Evolutionary conservation across 768 basidiomycete species (phyloP), one percentile per base, ranked within the genome.

Genomic region (Hygrophorus pudorinus): DNA sequence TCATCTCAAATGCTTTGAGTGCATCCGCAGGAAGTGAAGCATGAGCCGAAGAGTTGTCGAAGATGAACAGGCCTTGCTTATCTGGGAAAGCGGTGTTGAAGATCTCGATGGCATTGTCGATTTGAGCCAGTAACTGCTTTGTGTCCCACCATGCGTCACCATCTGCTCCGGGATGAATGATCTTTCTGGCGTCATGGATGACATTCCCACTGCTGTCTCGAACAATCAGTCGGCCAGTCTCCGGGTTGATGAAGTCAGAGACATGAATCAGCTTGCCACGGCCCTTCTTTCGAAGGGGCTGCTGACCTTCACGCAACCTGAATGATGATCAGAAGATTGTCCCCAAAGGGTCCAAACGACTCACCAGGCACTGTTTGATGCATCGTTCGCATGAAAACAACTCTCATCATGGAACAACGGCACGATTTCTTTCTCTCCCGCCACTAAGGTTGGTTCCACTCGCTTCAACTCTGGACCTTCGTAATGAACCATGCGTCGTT

Each of bases 1-100:
- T 71, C 66, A 70, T 69, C 32, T 67, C 56, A 27, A 61, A 66
- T 1, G 65, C 67, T 44, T 61, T 61, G n/a, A 70, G 59, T 4
- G 66, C 61, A 54, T 70, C 60, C 5, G 59, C 55, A 13, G 62
- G 51, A 12, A 68, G 54, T 3, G 61, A 59, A 0, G 53, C 63
- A 52, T 59, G 58, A 44, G 55, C 52, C 12, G 58, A 54, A 6
- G 59, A 54, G n/a, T 59, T 45, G 43, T 61, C 58, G 44, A 55
- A 61, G 20, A 61, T 45, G 31, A 59, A 56, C 4, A 59, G 29
- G 9, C 51, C 54, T 2, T 48, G 40, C 9, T 44, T 44, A 9
- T 45, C 46, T 1, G 58, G 56, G 43, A 53, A 49, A 1, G 41
- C 43, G 20, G 48, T 39, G 29, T 60, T 55, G 43, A 60, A 54